These are phyloP conservation scores for Mucor racemosus DNA, from an alignment of 371 early-diverging fungal genomes.

Conservation along the genomic window DNA sequence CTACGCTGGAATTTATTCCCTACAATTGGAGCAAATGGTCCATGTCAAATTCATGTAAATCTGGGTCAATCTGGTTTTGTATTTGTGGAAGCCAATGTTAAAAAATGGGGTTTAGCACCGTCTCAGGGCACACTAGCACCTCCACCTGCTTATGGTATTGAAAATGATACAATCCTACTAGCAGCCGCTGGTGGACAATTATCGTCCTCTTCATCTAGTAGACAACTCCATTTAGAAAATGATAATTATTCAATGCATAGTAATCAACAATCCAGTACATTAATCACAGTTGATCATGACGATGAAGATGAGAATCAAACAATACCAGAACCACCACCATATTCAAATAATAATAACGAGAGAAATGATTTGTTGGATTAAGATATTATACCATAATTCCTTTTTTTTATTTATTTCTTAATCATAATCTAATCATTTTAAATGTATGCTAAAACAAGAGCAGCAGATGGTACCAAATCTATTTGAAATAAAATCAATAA, in stretches of 20 bases:
- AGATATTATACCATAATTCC: not conserved
- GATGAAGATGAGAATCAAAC: not conserved
- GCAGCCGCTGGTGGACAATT: constrained; percentile 36
- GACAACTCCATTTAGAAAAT: not conserved
- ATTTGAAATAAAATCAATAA: not conserved
- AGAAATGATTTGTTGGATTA: constrained; percentile 14
- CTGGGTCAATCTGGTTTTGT: constrained; percentile 65
- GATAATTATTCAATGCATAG: constrained; percentile 17
- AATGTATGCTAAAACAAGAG: constrained; percentile 32
- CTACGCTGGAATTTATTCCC: constrained; percentile 64
- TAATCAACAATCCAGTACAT: not conserved
- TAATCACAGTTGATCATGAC: not conserved
- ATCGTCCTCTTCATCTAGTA: constrained; percentile 3
- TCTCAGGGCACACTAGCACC: constrained; percentile 71
- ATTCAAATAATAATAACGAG: not conserved
- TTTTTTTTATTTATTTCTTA: not conserved
- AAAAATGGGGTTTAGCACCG: constrained; percentile 83
- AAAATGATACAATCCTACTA: constrained; percentile 54
- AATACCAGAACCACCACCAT: constrained; percentile 14
- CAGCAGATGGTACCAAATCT: constrained; percentile 52
- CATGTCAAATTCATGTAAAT: constrained; percentile 70
- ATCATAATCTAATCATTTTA: constrained; percentile 4
- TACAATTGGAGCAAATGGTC: constrained; percentile 69
- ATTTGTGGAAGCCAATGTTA: constrained; percentile 85
- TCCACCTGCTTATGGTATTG: constrained; percentile 70